Percentiles rank a stretch among this genome's conserved stretches.
These are phyloP conservation scores for Zymoseptoria tritici DNA, from an alignment of 2,329 filamentous ascomycete species.

Conservation along the genomic window DNA sequence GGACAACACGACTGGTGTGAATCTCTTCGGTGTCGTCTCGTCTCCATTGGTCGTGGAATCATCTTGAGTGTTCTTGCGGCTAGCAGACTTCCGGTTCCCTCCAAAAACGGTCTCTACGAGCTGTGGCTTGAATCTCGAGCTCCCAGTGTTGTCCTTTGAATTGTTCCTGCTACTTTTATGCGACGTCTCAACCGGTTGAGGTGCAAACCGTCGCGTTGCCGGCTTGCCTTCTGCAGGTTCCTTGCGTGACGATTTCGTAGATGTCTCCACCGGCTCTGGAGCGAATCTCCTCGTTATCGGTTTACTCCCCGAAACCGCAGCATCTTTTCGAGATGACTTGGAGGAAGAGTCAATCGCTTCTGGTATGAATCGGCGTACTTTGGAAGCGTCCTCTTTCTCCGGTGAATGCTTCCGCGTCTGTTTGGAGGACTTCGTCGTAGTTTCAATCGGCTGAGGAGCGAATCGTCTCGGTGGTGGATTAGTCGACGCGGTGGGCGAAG, in stretches of 20 bases:
- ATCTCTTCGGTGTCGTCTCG: constrained; percentile 39
- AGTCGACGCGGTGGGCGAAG: constrained; percentile 11
- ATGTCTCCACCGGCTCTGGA: constrained; percentile 24
- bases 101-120: constrained; percentile 27
- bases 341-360: constrained; percentile 66
- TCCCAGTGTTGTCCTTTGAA: constrained; percentile 9
- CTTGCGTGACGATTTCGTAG: constrained; percentile 13
- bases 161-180: constrained; percentile 24
- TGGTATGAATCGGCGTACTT: constrained; percentile 50
- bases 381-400: constrained; percentile 11
- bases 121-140: constrained; percentile 27
- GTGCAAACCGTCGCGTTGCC: constrained; percentile 19
- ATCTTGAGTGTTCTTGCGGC: constrained; percentile 15
- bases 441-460: constrained; percentile 64
- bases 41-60: constrained; percentile 8
- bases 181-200: constrained; percentile 35
- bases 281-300: constrained; percentile 17
- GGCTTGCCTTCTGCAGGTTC: constrained; percentile 13
- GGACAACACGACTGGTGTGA: constrained; percentile 74
- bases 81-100: constrained; percentile 20
- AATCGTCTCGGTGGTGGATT: constrained; percentile 35
- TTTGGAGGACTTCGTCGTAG: constrained; percentile 50
- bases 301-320: background rate
- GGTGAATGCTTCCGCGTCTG: constrained; percentile 8
- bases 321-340: constrained; percentile 40